Conservation (phyloP, 805 yeast genomes). For the Crinitomyces ghanaensis region DNA sequence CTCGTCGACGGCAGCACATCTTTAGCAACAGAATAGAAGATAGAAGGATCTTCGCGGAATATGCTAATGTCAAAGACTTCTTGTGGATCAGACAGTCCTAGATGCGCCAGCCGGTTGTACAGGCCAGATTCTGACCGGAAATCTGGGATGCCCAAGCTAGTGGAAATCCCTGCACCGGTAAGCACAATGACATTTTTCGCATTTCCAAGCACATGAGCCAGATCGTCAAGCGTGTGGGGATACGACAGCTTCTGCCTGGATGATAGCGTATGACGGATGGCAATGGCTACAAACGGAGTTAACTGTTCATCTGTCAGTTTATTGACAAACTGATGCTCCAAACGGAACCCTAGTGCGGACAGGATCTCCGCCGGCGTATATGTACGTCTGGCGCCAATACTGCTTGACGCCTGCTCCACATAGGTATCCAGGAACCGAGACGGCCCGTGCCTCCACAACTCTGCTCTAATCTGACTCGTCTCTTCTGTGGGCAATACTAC, state of each 20-base stretch:
- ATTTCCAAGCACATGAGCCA: conserved; percentile 39
- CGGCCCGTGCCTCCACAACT: conserved; percentile 49
- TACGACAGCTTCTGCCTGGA: conserved; percentile 15
- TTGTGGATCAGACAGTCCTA: conserved; percentile 79
- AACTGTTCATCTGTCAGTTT: conserved; percentile 15
- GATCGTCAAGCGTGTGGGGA: conserved; percentile 42
- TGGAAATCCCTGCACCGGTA: conserved; percentile 91
- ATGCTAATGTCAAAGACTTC: conserved; percentile 68
- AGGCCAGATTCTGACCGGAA: conserved; percentile 84
- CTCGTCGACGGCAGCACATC: conserved; percentile 61
- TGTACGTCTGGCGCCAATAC: too few species aligned
- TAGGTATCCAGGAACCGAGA: conserved; percentile 47
- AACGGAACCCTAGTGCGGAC: conserved; percentile 51
- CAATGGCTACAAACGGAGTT: conserved; percentile 7
- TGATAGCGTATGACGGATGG: conserved; percentile 21
- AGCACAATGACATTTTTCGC: conserved; percentile 58
- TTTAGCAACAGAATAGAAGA: conserved; percentile 79
- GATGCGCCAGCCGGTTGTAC: conserved; percentile 52
- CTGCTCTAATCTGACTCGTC: conserved; percentile 38
- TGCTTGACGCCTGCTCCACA: not conserved
- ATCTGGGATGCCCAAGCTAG: conserved; percentile 84
- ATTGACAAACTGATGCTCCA: conserved; percentile 21
- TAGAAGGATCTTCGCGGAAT: conserved; percentile 65
- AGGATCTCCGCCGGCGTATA: conserved; percentile 47
- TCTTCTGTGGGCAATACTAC: conserved; percentile 29